phyloP scores from a whole-genome alignment of 1,284 basidiomycete species.

The Chiua sp. region DNA sequence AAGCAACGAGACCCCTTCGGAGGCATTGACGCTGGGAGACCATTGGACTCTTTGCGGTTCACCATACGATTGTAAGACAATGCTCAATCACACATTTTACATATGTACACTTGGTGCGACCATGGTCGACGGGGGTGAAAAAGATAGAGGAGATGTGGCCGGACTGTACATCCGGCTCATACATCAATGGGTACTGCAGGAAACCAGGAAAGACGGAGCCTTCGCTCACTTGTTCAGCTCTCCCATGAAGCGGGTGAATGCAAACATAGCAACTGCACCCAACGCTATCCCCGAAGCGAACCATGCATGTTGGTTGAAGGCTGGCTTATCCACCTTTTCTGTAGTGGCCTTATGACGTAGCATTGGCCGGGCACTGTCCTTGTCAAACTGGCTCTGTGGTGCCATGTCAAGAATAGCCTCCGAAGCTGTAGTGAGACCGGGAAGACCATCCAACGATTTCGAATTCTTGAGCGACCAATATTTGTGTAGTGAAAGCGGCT shows the following conservation, averaged over 20 bases:
- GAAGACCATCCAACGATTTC: slow-evolving; percentile 56
- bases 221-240: slow-evolving; percentile 8
- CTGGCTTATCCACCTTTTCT: not conserved
- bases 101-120: too few relatives aligned
- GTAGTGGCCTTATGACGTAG: not conserved
- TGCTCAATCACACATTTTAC: not conserved
- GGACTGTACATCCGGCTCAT: not conserved
- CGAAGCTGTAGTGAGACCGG: slow-evolving; percentile 32
- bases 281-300: slow-evolving; percentile 25
- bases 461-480: slow-evolving; percentile 54
- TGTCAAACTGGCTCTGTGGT: slow-evolving; percentile 24
- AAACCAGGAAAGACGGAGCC: not conserved
- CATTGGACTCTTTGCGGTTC: not conserved
- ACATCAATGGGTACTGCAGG: not conserved
- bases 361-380: slow-evolving; percentile 10
- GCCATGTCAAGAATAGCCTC: slow-evolving; percentile 9
- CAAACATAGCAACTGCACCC: slow-evolving; percentile 10
- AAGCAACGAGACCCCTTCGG: not conserved
- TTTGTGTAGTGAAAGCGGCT: slow-evolving; percentile 43
- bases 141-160: too few relatives aligned
- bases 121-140: too few relatives aligned
- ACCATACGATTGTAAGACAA: not conserved
- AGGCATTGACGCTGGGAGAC: slow-evolving; percentile 5
- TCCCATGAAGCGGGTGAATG: not conserved
- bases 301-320: slow-evolving; percentile 5